Conservation (phyloP, 139 green algal genomes). For the Chlamydomonas sp. region DNA sequence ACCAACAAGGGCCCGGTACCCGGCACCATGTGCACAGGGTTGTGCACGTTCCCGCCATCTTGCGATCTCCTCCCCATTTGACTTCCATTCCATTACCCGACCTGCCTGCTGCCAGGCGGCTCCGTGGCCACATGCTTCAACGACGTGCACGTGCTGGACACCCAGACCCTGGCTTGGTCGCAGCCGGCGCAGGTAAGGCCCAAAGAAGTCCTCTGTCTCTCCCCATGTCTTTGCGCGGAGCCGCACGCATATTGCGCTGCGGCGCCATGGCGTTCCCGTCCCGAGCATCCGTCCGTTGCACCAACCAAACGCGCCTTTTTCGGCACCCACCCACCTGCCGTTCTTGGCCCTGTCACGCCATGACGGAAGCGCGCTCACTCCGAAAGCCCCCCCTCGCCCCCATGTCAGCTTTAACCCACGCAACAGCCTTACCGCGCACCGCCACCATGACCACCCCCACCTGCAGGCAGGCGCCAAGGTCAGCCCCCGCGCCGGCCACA, state of each 20-base stretch:
- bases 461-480: conserved; percentile 50
- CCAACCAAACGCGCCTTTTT: too few relatives aligned
- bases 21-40: background rate
- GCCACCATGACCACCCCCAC: background rate
- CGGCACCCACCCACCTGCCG: too few relatives aligned
- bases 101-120: conserved; percentile 72
- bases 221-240: background rate
- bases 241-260: background rate
- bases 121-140: conserved; percentile 89
- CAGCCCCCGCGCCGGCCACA: conserved; percentile 79
- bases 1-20: background rate
- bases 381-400: too few relatives aligned
- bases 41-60: background rate
- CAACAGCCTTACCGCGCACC: too few relatives aligned
- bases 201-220: too few relatives aligned
- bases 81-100: background rate
- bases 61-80: background rate
- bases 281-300: too few relatives aligned
- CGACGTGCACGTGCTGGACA: conserved; percentile 89
- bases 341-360: too few relatives aligned
- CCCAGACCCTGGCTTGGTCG: conserved; percentile 72
- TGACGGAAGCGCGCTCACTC: too few relatives aligned
- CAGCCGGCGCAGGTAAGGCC: conserved; percentile 3
- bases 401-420: background rate
- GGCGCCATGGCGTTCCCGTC: too few relatives aligned